Conservation (phyloP, 2,329 filamentous ascomycete species). For the Grosmannia huntii region DNA sequence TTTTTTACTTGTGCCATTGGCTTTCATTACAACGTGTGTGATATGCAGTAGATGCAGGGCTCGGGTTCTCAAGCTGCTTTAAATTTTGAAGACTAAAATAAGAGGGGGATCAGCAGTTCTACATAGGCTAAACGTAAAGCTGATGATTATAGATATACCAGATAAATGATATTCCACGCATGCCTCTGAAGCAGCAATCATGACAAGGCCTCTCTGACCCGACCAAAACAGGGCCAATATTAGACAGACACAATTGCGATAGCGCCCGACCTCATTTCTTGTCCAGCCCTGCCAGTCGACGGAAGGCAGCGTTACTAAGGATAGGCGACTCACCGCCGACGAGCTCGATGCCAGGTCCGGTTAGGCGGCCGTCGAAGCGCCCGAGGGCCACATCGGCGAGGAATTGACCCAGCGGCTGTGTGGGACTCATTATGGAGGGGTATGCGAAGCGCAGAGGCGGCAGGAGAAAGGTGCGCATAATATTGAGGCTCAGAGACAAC, state of each 20-base stretch:
- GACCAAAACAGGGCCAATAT: too few relatives aligned
- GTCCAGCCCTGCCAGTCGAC: not conserved
- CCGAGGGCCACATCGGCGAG: slow-evolving; percentile 34
- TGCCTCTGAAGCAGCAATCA: too few relatives aligned
- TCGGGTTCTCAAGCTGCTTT: too few relatives aligned
- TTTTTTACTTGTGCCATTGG: too few relatives aligned
- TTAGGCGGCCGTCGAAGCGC: slow-evolving; percentile 15
- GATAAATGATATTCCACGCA: too few relatives aligned
- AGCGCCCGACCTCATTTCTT: not conserved
- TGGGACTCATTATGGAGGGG: slow-evolving; percentile 22
- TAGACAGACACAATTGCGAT: not conserved
- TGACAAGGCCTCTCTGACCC: too few relatives aligned
- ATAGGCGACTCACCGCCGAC: slow-evolving; percentile 2
- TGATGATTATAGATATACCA: too few relatives aligned
- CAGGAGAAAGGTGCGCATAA: slow-evolving; percentile 14
- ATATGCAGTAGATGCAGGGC: too few relatives aligned
- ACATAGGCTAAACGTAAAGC: too few relatives aligned
- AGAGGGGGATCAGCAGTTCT: too few relatives aligned
- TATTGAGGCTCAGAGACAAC: slow-evolving; percentile 2
- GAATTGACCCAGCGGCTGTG: slow-evolving; percentile 28
- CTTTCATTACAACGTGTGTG: too few relatives aligned
- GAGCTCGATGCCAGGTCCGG: slow-evolving; percentile 18
- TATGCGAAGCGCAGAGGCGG: slow-evolving; percentile 14
- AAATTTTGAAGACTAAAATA: too few relatives aligned
- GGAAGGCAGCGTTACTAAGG: slow-evolving; percentile 8